Base-by-base conservation (phyloP, 148 eudicot species). In the Chenopodium suecicum region DNA sequence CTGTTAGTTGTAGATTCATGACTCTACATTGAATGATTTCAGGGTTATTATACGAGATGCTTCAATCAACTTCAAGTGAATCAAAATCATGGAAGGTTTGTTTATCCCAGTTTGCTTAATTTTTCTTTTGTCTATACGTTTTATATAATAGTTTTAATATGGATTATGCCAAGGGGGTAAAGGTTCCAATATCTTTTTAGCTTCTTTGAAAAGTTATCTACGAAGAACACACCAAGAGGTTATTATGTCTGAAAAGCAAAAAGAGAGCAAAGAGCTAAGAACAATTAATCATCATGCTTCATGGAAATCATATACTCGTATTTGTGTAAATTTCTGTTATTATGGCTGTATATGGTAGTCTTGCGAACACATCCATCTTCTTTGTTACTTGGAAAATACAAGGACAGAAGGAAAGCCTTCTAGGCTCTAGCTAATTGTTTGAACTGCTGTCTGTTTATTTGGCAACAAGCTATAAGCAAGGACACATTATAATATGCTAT, bases 41-140 rank as follows among this genome's bases (percentile, higher is more conserved):
- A 96, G 99, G 98, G 72, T 86, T 96, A 73, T 87, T 96, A 84
- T 82, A 79, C 70, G 98, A 94, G 86, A 94, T 94, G 97, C 90
- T 94, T 41, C 86, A 86, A 84, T 86, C 98, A 84, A 85, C 97
- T 74, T 77, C 85, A 41, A 82, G 85, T 12, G 90, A 88, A 11
- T 91, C 93, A 71, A 92, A 80, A 83, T 80, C 92, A 84, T 92
- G 99, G 99, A 96, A 96, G 98, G 99, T 94, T 65, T 81, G 87
- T 80, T 75, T 58, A 48, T 60, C 19, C 77, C 29, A 25, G 48
- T 27, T n/a, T 5, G 71, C 46, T 25, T 27, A 11, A 2, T 48
- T 20, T 75, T 31, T 1, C 50, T 58, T 58, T 23, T 34, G 22
- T 75, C 19, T n/a, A 58, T 82, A 27, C 25, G 74, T 76, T 82